phyloP scores from a whole-genome alignment of 2,329 filamentous ascomycete species.

The Aspergillus eucalypticola region DNA sequence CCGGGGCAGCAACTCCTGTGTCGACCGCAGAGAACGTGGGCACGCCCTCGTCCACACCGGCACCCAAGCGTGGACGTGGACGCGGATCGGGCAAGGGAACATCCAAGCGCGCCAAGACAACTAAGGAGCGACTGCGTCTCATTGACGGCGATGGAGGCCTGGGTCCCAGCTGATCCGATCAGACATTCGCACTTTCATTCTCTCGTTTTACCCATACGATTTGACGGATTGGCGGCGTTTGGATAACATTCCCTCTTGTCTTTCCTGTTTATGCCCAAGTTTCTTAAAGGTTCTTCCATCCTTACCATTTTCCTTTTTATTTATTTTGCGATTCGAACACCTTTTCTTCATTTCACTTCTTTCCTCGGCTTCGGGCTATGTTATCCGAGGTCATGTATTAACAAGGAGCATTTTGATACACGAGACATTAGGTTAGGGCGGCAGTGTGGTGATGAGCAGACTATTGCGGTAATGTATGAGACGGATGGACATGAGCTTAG shows the following conservation, averaged over 20 bases:
- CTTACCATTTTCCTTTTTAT: constrained; percentile 2
- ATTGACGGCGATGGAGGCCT: constrained; percentile 48
- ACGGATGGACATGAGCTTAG: not conserved
- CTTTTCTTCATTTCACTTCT: constrained; percentile 4
- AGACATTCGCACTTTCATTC: constrained; percentile 9
- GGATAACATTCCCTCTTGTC: constrained; percentile 8
- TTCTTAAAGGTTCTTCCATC: constrained; percentile 1
- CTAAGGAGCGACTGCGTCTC: constrained; percentile 52
- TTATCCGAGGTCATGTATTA: constrained; percentile 17
- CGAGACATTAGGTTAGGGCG: not conserved
- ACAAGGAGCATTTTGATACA: constrained; percentile 13
- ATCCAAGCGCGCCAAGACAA: constrained; percentile 62
- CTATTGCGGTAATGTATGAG: constrained; percentile 4
- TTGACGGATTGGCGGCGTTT: constrained; percentile 21
- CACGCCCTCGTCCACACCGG: constrained; percentile 35
- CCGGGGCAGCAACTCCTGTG: constrained; percentile 80
- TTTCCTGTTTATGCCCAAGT: constrained; percentile 6
- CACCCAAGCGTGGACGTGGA: constrained; percentile 59
- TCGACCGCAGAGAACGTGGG: constrained; percentile 53
- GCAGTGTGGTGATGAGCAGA: not conserved
- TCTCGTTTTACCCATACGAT: constrained; percentile 8
- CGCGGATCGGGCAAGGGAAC: constrained; percentile 57
- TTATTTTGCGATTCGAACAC: not conserved
- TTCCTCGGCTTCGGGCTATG: not conserved
- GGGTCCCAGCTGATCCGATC: constrained; percentile 15